Base-by-base conservation (phyloP, 1,284 basidiomycete genomes). In the Pterulicium gracile region DNA sequence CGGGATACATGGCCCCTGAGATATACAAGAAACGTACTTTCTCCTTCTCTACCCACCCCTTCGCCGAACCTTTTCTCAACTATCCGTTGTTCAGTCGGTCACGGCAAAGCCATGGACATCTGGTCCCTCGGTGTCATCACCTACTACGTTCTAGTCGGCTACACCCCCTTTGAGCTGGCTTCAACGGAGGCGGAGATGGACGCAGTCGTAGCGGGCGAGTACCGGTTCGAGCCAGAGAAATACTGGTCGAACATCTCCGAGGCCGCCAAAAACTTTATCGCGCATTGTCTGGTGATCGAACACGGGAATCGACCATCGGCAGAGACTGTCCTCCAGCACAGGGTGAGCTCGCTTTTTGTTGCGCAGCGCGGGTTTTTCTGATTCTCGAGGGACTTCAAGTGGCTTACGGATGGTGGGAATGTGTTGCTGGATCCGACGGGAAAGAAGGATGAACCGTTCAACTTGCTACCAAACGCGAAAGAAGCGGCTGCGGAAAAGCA, bases 71-170 rank as follows among this genome's bases (percentile, higher is more conserved):
- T n/a, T n/a, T n/a, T n/a, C 27, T 23, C 22, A 52, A 48, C 54
- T 44, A 56, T 44, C 44, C 27, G 22, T 45, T 23, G 12, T 45
- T 18, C 58, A 88, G 86, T 80, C 45, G 95, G 95, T 0, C 94
- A 98, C 58, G 83, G 89, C 36, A 96, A 92, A 66, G 93, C 95
- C 0, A 94, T 98, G 19, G 95, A 97, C 60, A 73, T 98, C 52
- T 97, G 92, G 92, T 92, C 93, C 0, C 92, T 96, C 77, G 93
- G 93, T 48, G 93, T 97, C 47, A 92, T 96, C 63, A 88, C 91
- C 3, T 94, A 93, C 67, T 96, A 95, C 80, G 70, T 96, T 3
- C 81, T 96, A 44, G 92, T 90, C 44, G 91, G 92, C 4, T 95
- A 95, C 68, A 96, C 92, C 1, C 91, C 91, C 1, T 95, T 95